Percentiles rank a stretch among this genome's conserved stretches.
Evolutionary conservation across 345 rosid genomes (phyloP).

Genomic region (Aquilaria sinensis): DNA sequence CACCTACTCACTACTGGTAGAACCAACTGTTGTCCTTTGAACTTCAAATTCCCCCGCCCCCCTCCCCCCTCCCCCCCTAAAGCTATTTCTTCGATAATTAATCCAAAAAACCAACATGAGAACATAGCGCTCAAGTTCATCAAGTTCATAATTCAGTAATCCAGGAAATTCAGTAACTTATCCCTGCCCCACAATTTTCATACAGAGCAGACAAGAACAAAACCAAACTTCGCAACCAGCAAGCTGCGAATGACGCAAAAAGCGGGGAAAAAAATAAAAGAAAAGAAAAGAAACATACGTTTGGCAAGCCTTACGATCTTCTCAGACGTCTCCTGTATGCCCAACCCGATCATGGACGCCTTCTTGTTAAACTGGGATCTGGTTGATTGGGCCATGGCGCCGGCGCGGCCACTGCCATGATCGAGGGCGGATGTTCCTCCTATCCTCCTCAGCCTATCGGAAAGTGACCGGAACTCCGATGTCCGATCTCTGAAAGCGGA

Average conservation of each 20-base stretch:
- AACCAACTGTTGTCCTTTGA: no score
- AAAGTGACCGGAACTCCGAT: conserved; percentile 69
- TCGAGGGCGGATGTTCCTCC: conserved; percentile 37
- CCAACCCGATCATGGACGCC: conserved; percentile 59
- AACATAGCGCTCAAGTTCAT: no score
- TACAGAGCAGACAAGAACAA: background rate
- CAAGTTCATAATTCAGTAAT: no score
- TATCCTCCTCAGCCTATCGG: conserved; percentile 60
- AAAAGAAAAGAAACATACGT: conserved; percentile 27
- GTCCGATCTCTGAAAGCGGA: conserved; percentile 70
- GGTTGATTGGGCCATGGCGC: conserved; percentile 30
- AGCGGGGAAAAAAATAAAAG: background rate
- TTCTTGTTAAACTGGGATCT: conserved; percentile 83
- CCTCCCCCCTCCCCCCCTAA: no score
- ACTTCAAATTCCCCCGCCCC: no score
- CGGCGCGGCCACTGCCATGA: conserved; percentile 15
- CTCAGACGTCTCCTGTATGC: conserved; percentile 63
- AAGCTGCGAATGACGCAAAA: no score
- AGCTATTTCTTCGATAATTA: no score
- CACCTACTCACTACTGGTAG: no score
- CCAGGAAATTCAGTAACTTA: no score
- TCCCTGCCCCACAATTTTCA: no score
- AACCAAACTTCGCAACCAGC: background rate
- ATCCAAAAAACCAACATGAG: no score
- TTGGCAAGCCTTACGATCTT: conserved; percentile 69